Conservation (phyloP, 768 basidiomycete species). For the Cystofilobasidium bisporidii region DNA sequence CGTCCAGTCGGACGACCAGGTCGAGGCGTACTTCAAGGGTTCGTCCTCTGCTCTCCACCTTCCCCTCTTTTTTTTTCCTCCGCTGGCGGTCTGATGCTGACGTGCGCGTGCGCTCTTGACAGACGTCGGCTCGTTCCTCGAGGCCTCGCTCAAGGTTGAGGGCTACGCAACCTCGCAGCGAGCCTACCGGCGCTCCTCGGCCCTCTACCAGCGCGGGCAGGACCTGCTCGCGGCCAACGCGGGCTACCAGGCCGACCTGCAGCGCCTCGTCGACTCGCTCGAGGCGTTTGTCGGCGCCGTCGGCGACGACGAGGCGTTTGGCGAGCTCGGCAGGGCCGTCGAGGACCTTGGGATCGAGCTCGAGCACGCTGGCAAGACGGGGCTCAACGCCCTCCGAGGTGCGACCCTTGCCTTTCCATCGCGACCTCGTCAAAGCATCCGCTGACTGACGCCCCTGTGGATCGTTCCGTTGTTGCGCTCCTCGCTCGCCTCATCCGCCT, state of each 20-base stretch:
- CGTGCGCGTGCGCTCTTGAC: conserved; percentile 1
- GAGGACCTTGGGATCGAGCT: conserved; percentile 40
- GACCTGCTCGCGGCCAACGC: conserved; percentile 39
- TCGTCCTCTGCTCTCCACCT: not conserved
- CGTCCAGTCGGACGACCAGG: conserved; percentile 39
- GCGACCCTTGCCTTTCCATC: not conserved
- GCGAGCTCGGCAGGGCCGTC: conserved; percentile 38
- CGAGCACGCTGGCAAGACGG: conserved; percentile 38
- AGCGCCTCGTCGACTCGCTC: conserved; percentile 38
- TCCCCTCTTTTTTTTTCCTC: too few relatives aligned
- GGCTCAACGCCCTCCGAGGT: conserved; percentile 33
- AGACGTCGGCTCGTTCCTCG: conserved; percentile 38
- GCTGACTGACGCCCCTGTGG: too few relatives aligned
- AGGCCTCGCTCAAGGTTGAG: conserved; percentile 40
- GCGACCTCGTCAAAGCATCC: not conserved
- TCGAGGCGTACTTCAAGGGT: conserved; percentile 37
- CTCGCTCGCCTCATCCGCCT: too few relatives aligned
- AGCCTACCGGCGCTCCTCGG: conserved; percentile 39
- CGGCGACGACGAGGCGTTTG: conserved; percentile 38
- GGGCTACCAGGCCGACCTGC: conserved; percentile 38
- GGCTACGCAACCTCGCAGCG: conserved; percentile 40
- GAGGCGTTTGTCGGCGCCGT: conserved; percentile 38
- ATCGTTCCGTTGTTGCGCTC: too few relatives aligned
- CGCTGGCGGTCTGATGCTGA: too few relatives aligned
- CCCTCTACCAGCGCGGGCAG: conserved; percentile 42